Conservation (phyloP, 495 filamentous ascomycete genomes). For the Clavariopsis aquatica region DNA sequence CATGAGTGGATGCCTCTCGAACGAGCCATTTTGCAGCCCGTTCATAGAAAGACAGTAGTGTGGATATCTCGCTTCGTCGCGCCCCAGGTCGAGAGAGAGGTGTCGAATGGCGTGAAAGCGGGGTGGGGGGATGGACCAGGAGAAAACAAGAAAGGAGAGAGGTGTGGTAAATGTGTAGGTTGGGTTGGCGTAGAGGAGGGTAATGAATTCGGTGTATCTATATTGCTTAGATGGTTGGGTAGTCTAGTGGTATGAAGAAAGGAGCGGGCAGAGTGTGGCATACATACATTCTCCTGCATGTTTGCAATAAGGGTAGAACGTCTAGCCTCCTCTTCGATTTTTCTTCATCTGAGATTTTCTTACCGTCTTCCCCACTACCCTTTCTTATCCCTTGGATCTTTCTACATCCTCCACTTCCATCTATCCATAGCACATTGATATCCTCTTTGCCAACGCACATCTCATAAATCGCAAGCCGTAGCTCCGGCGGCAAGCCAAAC, state of each 20-base stretch:
- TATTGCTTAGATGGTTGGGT: neutral
- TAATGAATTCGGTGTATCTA: slow-evolving; percentile 7
- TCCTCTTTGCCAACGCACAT: neutral
- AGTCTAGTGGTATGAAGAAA: neutral
- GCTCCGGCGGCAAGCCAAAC: neutral
- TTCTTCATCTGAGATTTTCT: neutral
- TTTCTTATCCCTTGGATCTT: too few species aligned
- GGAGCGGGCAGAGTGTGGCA: neutral
- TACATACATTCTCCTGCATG: neutral
- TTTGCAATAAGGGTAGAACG: neutral
- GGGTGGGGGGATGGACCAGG: neutral
- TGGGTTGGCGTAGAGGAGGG: slow-evolving; percentile 1
- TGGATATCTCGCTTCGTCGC: too few species aligned
- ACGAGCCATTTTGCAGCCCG: too few species aligned
- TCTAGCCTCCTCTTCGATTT: neutral
- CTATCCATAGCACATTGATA: neutral
- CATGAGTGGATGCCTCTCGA: too few species aligned
- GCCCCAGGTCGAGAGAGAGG: neutral
- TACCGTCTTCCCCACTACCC: too few species aligned
- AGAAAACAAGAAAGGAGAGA: neutral
- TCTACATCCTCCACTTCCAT: neutral
- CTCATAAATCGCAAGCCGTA: neutral
- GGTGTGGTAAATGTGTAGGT: neutral
- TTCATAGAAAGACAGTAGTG: too few species aligned
- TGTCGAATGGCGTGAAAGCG: neutral